Conservation (phyloP, 2,329 filamentous ascomycete species). For the Calonectria multiphialidica region DNA sequence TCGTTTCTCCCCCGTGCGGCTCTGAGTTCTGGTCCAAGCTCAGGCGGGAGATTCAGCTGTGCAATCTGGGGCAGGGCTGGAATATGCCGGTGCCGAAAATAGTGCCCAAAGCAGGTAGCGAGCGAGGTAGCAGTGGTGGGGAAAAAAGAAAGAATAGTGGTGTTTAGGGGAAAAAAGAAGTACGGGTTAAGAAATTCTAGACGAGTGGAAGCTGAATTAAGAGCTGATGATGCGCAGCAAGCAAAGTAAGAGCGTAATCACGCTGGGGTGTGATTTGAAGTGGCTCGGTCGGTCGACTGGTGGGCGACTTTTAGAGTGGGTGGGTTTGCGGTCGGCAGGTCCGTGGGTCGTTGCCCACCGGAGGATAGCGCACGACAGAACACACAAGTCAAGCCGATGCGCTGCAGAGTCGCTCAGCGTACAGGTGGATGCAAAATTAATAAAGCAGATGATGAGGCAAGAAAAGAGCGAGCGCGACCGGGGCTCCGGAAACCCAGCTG, state of each 20-base stretch:
- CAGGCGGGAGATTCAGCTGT: conserved; percentile 22
- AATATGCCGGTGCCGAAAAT: conserved; percentile 15
- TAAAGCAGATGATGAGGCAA: not conserved
- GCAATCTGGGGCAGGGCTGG: conserved; percentile 6
- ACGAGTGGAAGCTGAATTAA: conserved; percentile 11
- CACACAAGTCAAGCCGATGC: not conserved
- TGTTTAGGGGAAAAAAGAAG: not conserved
- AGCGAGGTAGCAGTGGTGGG: not conserved
- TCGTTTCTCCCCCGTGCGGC: conserved; percentile 18
- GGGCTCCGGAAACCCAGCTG: conserved; percentile 10
- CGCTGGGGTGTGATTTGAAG: conserved; percentile 33
- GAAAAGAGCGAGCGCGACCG: conserved; percentile 12
- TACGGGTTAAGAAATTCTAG: not conserved
- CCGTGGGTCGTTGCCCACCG: conserved; percentile 40
- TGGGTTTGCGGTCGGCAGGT: conserved; percentile 38
- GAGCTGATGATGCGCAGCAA: conserved; percentile 14
- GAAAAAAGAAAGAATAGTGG: not conserved
- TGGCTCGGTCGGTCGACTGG: conserved; percentile 40
- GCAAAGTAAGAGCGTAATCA: conserved; percentile 10
- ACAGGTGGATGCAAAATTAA: conserved; percentile 12
- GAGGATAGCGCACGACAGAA: conserved; percentile 17
- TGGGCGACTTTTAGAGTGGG: conserved; percentile 32
- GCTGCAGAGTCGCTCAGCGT: not conserved
- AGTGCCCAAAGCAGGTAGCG: conserved; percentile 14
- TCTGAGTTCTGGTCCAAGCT: conserved; percentile 22